Evolutionary conservation across 441 rosid species (phyloP), one percentile per base, ranked within the genome.

Genomic region (Populus trichocarpa): DNA sequence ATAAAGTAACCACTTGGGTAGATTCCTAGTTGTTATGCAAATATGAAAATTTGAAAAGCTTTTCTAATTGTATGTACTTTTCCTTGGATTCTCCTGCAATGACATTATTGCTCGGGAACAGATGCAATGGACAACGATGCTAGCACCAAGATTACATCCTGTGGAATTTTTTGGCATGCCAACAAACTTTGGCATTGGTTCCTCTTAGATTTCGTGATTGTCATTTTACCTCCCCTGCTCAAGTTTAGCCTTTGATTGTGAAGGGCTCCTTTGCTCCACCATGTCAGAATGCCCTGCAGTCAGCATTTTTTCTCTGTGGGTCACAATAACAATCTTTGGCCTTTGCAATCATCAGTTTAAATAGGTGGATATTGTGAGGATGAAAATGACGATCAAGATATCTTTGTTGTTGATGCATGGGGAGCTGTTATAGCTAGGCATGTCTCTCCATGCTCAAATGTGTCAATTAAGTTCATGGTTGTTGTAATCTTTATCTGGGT

Each of bases 381-480:
- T 38, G 70, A 32, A 16, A 25, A 40, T 71, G 25, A 28, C 7
- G 14, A 63, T 63, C 64, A 61, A 23, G 50, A 74, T 61, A 20
- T 72, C 53, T 59, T 9, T 40, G 22, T 42, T 23, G 69, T 42
- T 40, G 70, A 69, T 38, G 64, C 63, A 7, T 22, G 18, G 18
- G 18, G 66, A 33, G 33, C 33, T 32, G 28, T 26, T n/a, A 18
- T 23, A 32, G 18, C 35, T 25, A 25, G 38, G 35, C 46, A 14
- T 40, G 20, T 8, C 8, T 70, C 13, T 50, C 57, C 67, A 53
- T 78, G 72, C 69, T 78, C 23, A 26, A 46, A 66, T 53, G 74
- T n/a, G 18, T 78, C 74, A 38, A 28, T 74, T 33, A 36, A 67
- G 61, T 10, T 53, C 33, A 12, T 66, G 22, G 76, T 42, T 63